Percentiles rank a stretch among this genome's conserved stretches.
These are phyloP conservation scores for Penicillium sp. DNA, from an alignment of 2,329 filamentous ascomycete species.

Conservation along the genomic window DNA sequence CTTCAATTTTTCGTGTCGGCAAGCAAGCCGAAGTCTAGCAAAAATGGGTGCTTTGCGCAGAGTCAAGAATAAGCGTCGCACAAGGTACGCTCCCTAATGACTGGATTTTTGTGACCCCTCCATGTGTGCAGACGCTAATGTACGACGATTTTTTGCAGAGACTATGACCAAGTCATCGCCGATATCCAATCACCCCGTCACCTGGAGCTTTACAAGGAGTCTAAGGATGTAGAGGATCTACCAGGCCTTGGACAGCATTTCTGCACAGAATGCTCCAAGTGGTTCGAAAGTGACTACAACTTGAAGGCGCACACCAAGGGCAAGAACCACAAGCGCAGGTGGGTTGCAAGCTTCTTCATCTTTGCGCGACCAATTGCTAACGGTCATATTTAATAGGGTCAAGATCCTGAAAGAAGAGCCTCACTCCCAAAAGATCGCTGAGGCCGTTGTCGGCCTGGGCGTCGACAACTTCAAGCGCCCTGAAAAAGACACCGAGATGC, in stretches of 20 bases:
- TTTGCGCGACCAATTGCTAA: not conserved
- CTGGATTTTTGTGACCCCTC: not conserved
- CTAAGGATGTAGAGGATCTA: conserved; percentile 80
- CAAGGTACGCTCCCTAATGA: conserved; percentile 51
- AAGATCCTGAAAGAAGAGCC: conserved; percentile 81
- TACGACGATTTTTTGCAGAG: conserved; percentile 56
- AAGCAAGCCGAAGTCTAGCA: conserved; percentile 16
- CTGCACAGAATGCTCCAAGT: conserved; percentile 92
- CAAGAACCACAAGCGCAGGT: conserved; percentile 93
- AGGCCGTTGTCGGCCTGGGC: conserved; percentile 72
- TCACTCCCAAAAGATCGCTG: conserved; percentile 82
- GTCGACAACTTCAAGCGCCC: conserved; percentile 60
- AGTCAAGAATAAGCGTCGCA: conserved; percentile 72
- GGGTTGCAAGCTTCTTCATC: conserved; percentile 9
- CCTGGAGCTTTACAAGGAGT: conserved; percentile 73
- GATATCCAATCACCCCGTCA: conserved; percentile 79
- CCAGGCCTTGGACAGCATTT: conserved; percentile 84
- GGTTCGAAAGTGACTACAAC: conserved; percentile 84
- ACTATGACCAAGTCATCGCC: conserved; percentile 86
- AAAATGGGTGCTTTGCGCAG: conserved; percentile 67
- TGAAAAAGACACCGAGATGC: conserved; percentile 43
- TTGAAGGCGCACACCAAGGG: conserved; percentile 74
- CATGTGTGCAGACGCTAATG: not conserved
- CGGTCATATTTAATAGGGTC: conserved; percentile 55
- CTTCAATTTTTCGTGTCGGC: conserved; percentile 15